Percentiles rank a stretch among this genome's conserved stretches.
phyloP scores from a whole-genome alignment of 108 stramenopile genomes.

The Cyclotella baltica region DNA sequence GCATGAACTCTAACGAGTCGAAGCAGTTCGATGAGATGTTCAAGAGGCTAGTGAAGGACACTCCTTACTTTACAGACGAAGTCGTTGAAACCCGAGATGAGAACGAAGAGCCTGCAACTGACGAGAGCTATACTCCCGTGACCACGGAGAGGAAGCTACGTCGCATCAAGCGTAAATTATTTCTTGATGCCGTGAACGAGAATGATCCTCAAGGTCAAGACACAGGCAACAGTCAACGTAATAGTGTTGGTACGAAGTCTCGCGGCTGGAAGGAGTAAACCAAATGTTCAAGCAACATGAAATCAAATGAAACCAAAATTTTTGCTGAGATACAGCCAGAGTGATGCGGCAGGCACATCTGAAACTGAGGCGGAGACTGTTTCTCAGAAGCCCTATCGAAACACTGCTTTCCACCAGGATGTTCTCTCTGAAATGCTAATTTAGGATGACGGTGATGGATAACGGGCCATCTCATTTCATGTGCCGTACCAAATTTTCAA shows the following conservation, averaged over 20 bases:
- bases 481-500: too few relatives aligned
- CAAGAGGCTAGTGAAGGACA: not conserved
- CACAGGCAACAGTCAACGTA: not conserved
- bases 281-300: not conserved
- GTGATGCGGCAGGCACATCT: too few relatives aligned
- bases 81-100: conserved; percentile 4
- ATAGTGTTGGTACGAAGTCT: not conserved
- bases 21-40: conserved; percentile 2
- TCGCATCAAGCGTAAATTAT: conserved; percentile 45
- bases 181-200: conserved; percentile 41
- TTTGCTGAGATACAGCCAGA: too few relatives aligned
- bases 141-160: conserved; percentile 26
- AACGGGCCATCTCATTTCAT: too few relatives aligned
- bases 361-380: too few relatives aligned
- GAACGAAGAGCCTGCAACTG: not conserved
- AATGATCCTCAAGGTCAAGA: not conserved
- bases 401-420: too few relatives aligned
- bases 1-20: not conserved
- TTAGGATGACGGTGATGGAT: too few relatives aligned
- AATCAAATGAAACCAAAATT: too few relatives aligned
- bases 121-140: not conserved
- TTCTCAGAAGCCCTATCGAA: too few relatives aligned
- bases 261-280: not conserved
- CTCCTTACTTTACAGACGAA: not conserved
- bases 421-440: too few relatives aligned